Conservation (phyloP, 2,329 filamentous ascomycete species). For the Colletotrichum australisinense region DNA sequence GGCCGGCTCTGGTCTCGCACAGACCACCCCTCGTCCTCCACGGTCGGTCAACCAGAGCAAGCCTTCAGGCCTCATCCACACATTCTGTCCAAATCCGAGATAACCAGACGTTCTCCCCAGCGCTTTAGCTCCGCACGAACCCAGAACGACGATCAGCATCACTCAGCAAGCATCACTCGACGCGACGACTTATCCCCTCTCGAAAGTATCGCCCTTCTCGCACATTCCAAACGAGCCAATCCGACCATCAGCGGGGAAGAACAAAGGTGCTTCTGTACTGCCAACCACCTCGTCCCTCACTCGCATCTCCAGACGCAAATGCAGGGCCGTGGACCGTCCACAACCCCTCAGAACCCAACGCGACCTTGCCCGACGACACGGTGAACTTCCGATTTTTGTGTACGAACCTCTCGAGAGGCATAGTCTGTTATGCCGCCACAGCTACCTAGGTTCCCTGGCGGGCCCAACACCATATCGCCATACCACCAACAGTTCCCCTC, state of each 20-base stretch:
- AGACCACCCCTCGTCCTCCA: slow-evolving; percentile 27
- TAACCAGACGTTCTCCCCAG: slow-evolving; percentile 28
- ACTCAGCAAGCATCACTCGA: slow-evolving; percentile 17
- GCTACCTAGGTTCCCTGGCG: slow-evolving; percentile 58
- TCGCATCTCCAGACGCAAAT: slow-evolving; percentile 30
- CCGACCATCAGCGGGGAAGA: slow-evolving; percentile 27
- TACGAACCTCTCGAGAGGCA: slow-evolving; percentile 20
- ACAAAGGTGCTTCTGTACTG: slow-evolving; percentile 29
- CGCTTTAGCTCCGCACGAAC: slow-evolving; percentile 19
- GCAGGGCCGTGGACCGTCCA: slow-evolving; percentile 34
- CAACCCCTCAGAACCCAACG: slow-evolving; percentile 19
- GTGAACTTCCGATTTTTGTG: not conserved
- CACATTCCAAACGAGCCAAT: not conserved
- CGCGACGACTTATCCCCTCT: not conserved
- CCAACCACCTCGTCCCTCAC: slow-evolving; percentile 14
- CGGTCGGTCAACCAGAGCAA: slow-evolving; percentile 25
- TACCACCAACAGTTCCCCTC: slow-evolving; percentile 64
- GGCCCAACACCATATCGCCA: slow-evolving; percentile 55
- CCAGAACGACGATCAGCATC: slow-evolving; percentile 6
- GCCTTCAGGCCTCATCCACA: slow-evolving; percentile 31
- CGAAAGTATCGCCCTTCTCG: not conserved
- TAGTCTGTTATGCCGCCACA: slow-evolving; percentile 53
- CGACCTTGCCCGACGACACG: slow-evolving; percentile 7
- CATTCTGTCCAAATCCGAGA: slow-evolving; percentile 35
- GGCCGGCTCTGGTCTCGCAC: slow-evolving; percentile 12